Evolutionary conservation across 768 basidiomycete species (phyloP).

Genomic region (Serendipita sp.): DNA sequence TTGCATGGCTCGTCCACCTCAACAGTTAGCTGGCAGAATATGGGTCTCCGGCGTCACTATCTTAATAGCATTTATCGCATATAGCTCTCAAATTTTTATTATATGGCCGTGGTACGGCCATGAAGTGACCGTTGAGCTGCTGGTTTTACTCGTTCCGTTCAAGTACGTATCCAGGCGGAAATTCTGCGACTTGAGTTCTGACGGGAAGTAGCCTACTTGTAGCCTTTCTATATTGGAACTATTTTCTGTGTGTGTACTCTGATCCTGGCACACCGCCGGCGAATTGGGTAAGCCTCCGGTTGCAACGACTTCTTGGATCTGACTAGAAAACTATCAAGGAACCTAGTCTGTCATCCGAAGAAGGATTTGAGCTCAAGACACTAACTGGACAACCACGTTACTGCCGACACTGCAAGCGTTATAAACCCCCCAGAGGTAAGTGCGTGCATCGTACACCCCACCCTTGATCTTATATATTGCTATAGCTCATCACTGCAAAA

Average conservation of each 20-base stretch:
- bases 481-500: conserved; percentile 74
- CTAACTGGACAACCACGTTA: conserved; percentile 67
- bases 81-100: conserved; percentile 77
- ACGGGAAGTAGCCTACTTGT: conserved; percentile 44
- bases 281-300: conserved; percentile 44
- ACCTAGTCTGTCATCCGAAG: conserved; percentile 49
- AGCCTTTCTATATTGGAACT: conserved; percentile 72
- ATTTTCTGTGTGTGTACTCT: conserved; percentile 64
- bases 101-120: conserved; percentile 88
- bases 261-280: conserved; percentile 75
- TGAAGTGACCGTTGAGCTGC: conserved; percentile 53
- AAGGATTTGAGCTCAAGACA: conserved; percentile 83
- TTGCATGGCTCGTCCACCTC: conserved; percentile 3
- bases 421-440: conserved; percentile 58
- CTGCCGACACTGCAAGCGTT: conserved; percentile 72
- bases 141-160: conserved; percentile 73
- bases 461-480: neutral
- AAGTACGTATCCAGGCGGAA: conserved; percentile 41
- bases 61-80: conserved; percentile 75
- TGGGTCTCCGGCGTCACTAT: conserved; percentile 52
- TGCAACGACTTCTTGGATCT: neutral
- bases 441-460: neutral
- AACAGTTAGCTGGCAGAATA: conserved; percentile 22
- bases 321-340: conserved; percentile 28
- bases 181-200: conserved; percentile 9